Percentiles rank a stretch among this genome's conserved stretches.
These are phyloP conservation scores for Chaetomium globosum DNA, from an alignment of 2,329 filamentous ascomycete species.

Conservation along the genomic window DNA sequence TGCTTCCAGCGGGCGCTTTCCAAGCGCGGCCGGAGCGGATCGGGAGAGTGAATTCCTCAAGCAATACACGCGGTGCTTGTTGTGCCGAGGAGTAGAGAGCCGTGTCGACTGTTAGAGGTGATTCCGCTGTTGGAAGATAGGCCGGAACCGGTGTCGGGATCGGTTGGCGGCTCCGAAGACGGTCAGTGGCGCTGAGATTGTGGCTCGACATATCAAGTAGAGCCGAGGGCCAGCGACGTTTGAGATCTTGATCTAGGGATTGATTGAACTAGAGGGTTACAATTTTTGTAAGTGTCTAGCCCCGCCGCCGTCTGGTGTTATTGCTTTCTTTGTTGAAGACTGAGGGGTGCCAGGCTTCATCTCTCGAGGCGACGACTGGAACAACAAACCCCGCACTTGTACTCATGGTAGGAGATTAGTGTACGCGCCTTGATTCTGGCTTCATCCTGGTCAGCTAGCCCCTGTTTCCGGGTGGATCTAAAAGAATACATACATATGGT, in stretches of 20 bases:
- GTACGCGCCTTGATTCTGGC: not conserved
- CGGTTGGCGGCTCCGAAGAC: slow-evolving; percentile 9
- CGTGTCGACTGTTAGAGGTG: slow-evolving; percentile 46
- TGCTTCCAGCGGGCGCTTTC: slow-evolving; percentile 66
- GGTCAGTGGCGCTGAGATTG: not conserved
- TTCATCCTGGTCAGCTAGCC: not conserved
- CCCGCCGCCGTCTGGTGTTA: too few species aligned
- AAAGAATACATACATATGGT: too few species aligned
- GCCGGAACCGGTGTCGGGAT: slow-evolving; percentile 48
- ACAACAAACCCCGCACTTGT: not conserved
- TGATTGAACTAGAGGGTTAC: not conserved
- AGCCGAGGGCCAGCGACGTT: not conserved
- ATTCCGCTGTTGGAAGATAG: slow-evolving; percentile 31
- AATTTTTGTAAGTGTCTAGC: not conserved
- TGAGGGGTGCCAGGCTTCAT: not conserved
- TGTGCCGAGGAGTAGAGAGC: slow-evolving; percentile 64
- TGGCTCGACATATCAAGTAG: not conserved
- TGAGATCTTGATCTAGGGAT: not conserved
- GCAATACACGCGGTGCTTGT: slow-evolving; percentile 46
- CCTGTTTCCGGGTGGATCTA: too few species aligned
- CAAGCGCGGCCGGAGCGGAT: slow-evolving; percentile 75
- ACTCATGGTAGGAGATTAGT: not conserved
- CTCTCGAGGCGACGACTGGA: not conserved
- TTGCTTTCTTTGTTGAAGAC: too few species aligned
- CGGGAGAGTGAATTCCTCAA: slow-evolving; percentile 64